These are phyloP conservation scores for Mycosarcoma maydis DNA, from an alignment of 1,284 basidiomycete genomes.

Conservation along the genomic window DNA sequence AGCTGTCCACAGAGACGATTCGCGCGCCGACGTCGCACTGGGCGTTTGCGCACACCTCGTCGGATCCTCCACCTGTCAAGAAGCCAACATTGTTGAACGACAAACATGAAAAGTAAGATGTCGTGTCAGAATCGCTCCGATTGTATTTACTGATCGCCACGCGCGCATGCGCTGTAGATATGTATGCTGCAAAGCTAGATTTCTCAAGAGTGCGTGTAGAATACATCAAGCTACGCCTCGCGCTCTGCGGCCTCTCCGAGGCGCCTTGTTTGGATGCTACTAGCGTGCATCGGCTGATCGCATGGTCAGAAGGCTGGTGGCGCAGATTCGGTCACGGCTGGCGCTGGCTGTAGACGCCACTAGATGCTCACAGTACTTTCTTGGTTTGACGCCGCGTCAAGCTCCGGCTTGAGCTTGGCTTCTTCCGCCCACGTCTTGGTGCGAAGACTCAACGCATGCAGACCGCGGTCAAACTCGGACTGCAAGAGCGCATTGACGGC, in stretches of 20 bases:
- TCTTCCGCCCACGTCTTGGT: constrained; percentile 62
- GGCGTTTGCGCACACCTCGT: constrained; percentile 7
- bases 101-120: not conserved
- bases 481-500: constrained; percentile 57
- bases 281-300: too few relatives aligned
- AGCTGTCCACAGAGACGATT: constrained; percentile 25
- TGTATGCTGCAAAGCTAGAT: too few relatives aligned
- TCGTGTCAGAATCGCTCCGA: not conserved
- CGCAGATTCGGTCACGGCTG: too few relatives aligned
- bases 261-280: too few relatives aligned
- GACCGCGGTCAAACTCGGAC: constrained; percentile 58
- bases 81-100: not conserved
- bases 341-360: too few relatives aligned
- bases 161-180: not conserved
- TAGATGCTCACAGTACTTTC: constrained; percentile 30
- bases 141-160: not conserved
- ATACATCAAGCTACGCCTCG: too few relatives aligned
- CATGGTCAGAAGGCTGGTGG: too few relatives aligned
- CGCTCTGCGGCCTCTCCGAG: too few relatives aligned
- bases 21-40: not conserved
- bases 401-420: constrained; percentile 9
- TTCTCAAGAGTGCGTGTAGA: too few relatives aligned
- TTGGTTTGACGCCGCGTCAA: not conserved
- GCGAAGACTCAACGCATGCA: constrained; percentile 62
- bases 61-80: constrained; percentile 13